Conservation (phyloP, 1,284 basidiomycete species). For the Boletellus deceptivus region DNA sequence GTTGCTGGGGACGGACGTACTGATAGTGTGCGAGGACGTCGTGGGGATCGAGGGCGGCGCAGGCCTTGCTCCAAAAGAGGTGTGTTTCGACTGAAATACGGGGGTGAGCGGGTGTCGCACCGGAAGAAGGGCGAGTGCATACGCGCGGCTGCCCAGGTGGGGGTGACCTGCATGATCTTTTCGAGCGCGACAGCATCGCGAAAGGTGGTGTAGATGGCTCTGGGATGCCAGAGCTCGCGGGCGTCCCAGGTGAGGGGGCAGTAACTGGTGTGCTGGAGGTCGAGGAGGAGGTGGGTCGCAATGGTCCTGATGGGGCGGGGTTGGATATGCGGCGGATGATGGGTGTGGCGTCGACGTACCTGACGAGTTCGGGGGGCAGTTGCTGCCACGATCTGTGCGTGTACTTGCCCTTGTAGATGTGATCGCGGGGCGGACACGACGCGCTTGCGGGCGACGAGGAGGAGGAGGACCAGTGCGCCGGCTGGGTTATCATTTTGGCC, state of each 20-base stretch:
- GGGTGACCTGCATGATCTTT: constrained; percentile 53
- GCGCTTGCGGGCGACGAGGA: constrained; percentile 24
- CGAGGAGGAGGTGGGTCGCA: constrained; percentile 57
- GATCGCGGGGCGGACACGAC: constrained; percentile 25
- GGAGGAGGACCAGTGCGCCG: constrained; percentile 17
- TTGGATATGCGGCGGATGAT: constrained; percentile 10
- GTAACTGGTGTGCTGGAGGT: constrained; percentile 43
- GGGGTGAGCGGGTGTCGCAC: constrained; percentile 11
- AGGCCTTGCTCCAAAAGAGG: constrained; percentile 49
- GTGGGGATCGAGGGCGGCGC: constrained; percentile 43
- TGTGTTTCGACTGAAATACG: constrained; percentile 42
- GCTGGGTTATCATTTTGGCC: constrained; percentile 34
- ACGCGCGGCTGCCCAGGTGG: constrained; percentile 46
- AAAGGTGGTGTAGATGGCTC: constrained; percentile 53
- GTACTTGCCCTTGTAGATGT: constrained; percentile 62
- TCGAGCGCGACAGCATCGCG: constrained; percentile 59
- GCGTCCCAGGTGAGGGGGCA: constrained; percentile 59
- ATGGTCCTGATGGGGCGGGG: constrained; percentile 46
- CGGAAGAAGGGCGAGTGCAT: constrained; percentile 25
- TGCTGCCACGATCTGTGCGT: constrained; percentile 67
- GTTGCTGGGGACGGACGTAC: constrained; percentile 31
- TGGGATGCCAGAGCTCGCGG: constrained; percentile 53
- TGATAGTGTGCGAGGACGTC: constrained; percentile 39
- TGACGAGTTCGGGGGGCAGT: constrained; percentile 66
- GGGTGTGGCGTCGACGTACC: constrained; percentile 45